phyloP scores from a whole-genome alignment of 768 basidiomycete genomes.

The Favolaschia claudopus region DNA sequence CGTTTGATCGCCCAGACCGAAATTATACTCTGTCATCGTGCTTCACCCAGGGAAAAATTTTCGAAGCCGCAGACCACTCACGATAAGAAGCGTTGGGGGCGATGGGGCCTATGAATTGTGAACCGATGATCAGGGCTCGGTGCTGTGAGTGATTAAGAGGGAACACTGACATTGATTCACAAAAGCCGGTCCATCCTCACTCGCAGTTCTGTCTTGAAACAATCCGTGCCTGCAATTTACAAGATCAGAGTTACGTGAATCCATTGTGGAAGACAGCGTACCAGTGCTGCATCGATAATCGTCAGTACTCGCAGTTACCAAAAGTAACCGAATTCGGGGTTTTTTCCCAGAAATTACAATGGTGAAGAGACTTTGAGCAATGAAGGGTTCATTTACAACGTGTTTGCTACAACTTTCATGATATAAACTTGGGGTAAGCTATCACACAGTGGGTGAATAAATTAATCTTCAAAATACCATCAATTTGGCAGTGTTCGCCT shows the following conservation, averaged over 20 bases:
- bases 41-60: neutral
- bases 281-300: conserved; percentile 38
- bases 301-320: no score
- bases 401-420: no score
- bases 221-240: neutral
- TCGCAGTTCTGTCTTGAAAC: conserved; percentile 53
- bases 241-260: no score
- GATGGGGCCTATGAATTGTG: conserved; percentile 10
- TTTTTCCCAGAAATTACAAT: no score
- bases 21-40: neutral
- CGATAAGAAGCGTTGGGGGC: conserved; percentile 3
- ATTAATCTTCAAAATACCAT: no score
- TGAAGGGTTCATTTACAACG: no score
- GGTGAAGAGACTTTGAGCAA: no score
- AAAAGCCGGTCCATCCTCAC: conserved; percentile 50
- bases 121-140: neutral
- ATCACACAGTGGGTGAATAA: no score
- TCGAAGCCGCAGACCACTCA: neutral
- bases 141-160: neutral
- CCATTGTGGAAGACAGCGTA: conserved; percentile 42
- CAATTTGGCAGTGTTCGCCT: no score
- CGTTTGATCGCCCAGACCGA: neutral
- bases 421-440: no score
- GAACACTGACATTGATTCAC: conserved; percentile 15
- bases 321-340: no score